Evolutionary conservation across 2,329 filamentous ascomycete genomes (phyloP).

Genomic region (Capronia coronata): DNA sequence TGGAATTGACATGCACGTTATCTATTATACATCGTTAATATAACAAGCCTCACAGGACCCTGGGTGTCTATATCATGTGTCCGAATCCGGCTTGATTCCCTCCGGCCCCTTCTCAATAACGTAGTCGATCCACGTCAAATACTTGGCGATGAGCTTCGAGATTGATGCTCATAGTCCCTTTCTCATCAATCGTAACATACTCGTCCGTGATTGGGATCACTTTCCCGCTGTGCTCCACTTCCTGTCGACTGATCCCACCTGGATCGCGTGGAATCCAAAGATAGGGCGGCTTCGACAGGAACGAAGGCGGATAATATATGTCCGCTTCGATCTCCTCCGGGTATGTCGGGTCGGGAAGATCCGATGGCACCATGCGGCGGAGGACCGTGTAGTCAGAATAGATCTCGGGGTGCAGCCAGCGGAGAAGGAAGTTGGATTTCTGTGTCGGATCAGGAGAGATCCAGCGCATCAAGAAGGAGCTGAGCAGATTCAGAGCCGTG

Average conservation of each 20-base stretch:
- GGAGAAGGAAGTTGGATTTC: constrained; percentile 37
- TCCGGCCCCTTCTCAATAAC: constrained; percentile 13
- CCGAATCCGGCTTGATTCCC: neutral
- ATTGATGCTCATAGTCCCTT: constrained; percentile 16
- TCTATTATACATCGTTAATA: no score
- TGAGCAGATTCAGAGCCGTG: constrained; percentile 1
- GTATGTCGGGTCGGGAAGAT: constrained; percentile 48
- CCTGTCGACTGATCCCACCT: constrained; percentile 67
- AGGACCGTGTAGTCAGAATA: constrained; percentile 20
- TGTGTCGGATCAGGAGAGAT: constrained; percentile 13
- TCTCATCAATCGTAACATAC: constrained; percentile 18
- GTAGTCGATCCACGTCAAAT: constrained; percentile 16
- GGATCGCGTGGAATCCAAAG: constrained; percentile 77
- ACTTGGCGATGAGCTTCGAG: constrained; percentile 13
- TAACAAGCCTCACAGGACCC: no score
- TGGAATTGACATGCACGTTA: no score
- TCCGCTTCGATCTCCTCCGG: constrained; percentile 54
- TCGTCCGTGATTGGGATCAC: constrained; percentile 20
- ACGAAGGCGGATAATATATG: constrained; percentile 67
- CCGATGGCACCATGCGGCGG: constrained; percentile 19
- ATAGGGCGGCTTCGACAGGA: constrained; percentile 55
- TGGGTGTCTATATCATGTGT: neutral
- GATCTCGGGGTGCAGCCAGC: constrained; percentile 23
- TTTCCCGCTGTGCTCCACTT: constrained; percentile 57
- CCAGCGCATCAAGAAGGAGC: constrained; percentile 18